These are phyloP conservation scores for Diplosphaera chodatii DNA, from an alignment of 139 green algal species.

Conservation along the genomic window DNA sequence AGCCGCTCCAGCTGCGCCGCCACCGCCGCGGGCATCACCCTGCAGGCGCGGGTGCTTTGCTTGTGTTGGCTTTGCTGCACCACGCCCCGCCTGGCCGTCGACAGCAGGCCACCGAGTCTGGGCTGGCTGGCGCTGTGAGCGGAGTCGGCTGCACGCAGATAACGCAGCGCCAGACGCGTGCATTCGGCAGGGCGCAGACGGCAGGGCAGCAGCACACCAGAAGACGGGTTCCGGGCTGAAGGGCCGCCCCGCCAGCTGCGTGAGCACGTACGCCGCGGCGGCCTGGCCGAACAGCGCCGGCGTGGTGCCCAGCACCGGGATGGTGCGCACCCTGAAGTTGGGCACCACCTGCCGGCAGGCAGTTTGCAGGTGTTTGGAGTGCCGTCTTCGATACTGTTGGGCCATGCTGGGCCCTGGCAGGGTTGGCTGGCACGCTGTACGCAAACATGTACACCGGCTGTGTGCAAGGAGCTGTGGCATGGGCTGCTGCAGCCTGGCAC, in stretches of 20 bases:
- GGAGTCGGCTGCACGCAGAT: too few species aligned
- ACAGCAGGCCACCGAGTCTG: too few species aligned
- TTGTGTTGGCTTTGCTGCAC: neutral
- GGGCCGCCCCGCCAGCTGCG: constrained; percentile 57
- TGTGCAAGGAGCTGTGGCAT: too few species aligned
- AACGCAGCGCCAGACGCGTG: too few species aligned
- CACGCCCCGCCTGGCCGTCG: too few species aligned
- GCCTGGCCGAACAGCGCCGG: constrained; percentile 92
- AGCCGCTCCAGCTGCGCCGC: constrained; percentile 56
- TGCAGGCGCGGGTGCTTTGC: neutral
- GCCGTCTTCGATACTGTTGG: too few species aligned
- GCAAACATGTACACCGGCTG: too few species aligned
- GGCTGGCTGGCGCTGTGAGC: too few species aligned
- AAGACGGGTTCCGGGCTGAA: constrained; percentile 67
- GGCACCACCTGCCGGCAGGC: constrained; percentile 74
- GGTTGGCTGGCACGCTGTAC: too few species aligned
- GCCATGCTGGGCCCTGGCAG: too few species aligned
- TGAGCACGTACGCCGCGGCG: constrained; percentile 75
- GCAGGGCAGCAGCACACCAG: constrained; percentile 22
- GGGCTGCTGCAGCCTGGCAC: too few species aligned
- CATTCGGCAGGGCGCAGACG: neutral
- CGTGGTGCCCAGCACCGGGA: constrained; percentile 90
- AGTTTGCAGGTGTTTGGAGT: too few species aligned
- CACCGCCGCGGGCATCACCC: neutral
- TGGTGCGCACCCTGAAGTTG: constrained; percentile 91